Evolutionary conservation across 2,329 filamentous ascomycete species (phyloP).

Genomic region (Beauveria pseudobassiana): DNA sequence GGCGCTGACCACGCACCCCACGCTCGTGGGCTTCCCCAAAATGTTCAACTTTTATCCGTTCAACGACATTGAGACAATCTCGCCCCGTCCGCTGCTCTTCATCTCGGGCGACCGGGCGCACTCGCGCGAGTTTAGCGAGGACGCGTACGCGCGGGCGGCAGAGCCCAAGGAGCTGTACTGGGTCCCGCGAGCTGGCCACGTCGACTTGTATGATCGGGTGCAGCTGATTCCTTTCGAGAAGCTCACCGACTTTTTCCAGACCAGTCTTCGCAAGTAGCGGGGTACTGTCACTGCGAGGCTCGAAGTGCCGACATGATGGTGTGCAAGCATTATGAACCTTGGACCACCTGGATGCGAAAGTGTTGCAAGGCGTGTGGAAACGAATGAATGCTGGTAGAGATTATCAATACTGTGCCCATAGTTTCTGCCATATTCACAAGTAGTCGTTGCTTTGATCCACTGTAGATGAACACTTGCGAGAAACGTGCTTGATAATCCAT

Average conservation of each 20-base stretch:
- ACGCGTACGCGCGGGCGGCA: constrained; percentile 19
- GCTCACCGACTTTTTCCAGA: constrained; percentile 21
- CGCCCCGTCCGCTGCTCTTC: constrained; percentile 23
- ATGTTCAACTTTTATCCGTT: constrained; percentile 25
- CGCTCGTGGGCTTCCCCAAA: background rate
- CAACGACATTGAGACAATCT: constrained; percentile 22
- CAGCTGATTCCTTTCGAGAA: constrained; percentile 27
- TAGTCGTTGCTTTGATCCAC: too few species aligned
- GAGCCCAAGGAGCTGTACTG: constrained; percentile 30
- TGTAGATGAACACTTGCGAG: too few species aligned
- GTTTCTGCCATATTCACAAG: too few species aligned
- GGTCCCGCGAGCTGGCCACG: constrained; percentile 25
- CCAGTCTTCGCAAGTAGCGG: background rate
- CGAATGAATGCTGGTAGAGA: too few species aligned
- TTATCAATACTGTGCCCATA: too few species aligned
- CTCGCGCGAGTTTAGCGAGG: constrained; percentile 22
- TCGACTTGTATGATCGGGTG: constrained; percentile 29
- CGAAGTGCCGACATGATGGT: too few species aligned
- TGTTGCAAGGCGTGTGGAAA: too few species aligned
- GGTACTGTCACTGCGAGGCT: background rate
- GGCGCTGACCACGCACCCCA: background rate
- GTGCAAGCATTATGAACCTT: too few species aligned
- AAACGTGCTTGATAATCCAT: too few species aligned
- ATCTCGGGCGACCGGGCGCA: constrained; percentile 21
- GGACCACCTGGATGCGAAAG: too few species aligned